Conservation (phyloP, 2,329 filamentous ascomycete genomes). For the Pseudogymnoascus sp. region DNA sequence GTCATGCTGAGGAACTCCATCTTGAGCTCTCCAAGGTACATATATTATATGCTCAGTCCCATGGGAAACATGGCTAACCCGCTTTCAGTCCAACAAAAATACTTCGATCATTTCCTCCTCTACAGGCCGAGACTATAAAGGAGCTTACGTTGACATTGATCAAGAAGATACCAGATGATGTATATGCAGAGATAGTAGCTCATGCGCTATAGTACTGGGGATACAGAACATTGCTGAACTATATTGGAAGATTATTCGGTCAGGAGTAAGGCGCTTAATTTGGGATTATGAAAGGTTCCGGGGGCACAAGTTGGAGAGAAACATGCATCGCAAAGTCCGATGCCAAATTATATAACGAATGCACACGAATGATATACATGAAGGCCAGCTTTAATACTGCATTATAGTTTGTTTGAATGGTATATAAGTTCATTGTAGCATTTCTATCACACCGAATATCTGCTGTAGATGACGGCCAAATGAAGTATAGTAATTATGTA, state of each 20-base stretch:
- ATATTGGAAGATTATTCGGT: not conserved
- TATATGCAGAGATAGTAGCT: constrained; percentile 82
- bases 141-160: constrained; percentile 78
- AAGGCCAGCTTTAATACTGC: not conserved
- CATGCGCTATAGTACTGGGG: constrained; percentile 59
- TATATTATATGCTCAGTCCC: constrained; percentile 12
- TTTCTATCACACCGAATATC: not conserved
- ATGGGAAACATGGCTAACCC: constrained; percentile 20
- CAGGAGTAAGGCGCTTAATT: not conserved
- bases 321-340: not conserved
- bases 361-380: not conserved
- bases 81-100: constrained; percentile 75
- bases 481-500: not conserved
- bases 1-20: constrained; percentile 81
- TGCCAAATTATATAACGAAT: not conserved
- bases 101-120: constrained; percentile 74
- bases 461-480: not conserved
- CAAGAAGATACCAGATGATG: constrained; percentile 79
- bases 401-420: not conserved
- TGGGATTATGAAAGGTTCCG: not conserved
- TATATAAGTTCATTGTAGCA: not conserved
- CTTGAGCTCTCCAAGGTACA: constrained; percentile 73
- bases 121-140: constrained; percentile 79
- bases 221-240: not conserved
- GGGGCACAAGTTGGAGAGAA: not conserved